Evolutionary conservation across 352 stramenopile genomes (phyloP).

Genomic region (Globisporangium uncinulatum): DNA sequence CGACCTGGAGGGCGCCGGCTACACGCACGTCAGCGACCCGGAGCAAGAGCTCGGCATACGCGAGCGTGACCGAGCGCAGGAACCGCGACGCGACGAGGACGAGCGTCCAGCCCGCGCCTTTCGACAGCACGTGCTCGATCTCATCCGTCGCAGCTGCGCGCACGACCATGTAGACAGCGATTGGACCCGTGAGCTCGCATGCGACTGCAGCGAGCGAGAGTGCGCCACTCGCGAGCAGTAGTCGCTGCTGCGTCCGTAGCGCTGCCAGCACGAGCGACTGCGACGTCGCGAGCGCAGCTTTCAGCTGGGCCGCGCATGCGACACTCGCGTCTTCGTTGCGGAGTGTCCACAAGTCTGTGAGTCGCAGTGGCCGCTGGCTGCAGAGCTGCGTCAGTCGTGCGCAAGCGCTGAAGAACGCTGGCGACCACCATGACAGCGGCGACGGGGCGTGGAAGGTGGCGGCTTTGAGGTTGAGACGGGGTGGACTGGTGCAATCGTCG

Average conservation of each 20-base stretch:
- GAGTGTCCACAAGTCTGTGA: constrained; percentile 31
- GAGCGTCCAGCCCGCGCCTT: constrained; percentile 24
- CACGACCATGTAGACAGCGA: constrained; percentile 28
- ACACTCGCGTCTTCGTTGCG: constrained; percentile 19
- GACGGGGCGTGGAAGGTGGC: neutral
- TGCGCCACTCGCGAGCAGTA: constrained; percentile 23
- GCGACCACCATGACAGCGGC: constrained; percentile 19
- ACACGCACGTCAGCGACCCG: constrained; percentile 21
- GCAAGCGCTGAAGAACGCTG: constrained; percentile 29
- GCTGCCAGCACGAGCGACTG: constrained; percentile 21
- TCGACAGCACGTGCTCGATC: constrained; percentile 19
- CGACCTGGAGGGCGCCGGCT: constrained; percentile 17
- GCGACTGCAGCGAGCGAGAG: constrained; percentile 21
- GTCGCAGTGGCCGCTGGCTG: constrained; percentile 16
- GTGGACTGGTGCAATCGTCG: constrained; percentile 1
- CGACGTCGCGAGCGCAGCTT: constrained; percentile 13
- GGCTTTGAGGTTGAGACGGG: too few species aligned
- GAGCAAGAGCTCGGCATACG: constrained; percentile 25
- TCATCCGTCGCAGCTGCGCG: constrained; percentile 14
- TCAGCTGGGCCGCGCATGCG: constrained; percentile 14
- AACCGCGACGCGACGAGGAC: constrained; percentile 24
- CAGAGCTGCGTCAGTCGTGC: constrained; percentile 20
- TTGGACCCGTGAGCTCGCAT: constrained; percentile 24
- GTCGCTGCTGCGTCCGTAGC: constrained; percentile 12
- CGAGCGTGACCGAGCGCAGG: constrained; percentile 24